Conservation (phyloP, 805 yeast species). For the Clavispora vitiphila region DNA sequence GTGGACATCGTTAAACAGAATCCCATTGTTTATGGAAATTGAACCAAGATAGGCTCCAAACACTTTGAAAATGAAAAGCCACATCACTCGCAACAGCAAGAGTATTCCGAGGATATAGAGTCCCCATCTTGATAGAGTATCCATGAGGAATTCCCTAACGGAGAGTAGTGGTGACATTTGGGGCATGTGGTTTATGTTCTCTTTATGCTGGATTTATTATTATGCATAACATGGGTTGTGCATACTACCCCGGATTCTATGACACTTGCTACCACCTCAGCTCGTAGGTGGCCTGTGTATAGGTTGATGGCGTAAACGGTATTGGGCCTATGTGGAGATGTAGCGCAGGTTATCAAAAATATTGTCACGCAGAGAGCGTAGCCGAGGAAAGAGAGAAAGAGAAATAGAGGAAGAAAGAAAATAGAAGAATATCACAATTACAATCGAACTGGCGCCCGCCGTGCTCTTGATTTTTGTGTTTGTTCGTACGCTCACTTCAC, state of each 20-base stretch:
- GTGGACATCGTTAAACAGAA: slow-evolving; percentile 29
- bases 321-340: too few species aligned
- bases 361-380: too few species aligned
- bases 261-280: not conserved
- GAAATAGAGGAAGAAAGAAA: too few species aligned
- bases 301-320: too few species aligned
- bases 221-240: not conserved
- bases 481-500: too few species aligned
- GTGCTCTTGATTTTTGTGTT: too few species aligned
- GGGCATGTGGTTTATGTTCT: not conserved
- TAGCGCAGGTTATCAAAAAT: too few species aligned
- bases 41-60: slow-evolving; percentile 31
- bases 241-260: not conserved
- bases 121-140: not conserved
- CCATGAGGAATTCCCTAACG: not conserved
- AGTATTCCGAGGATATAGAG: not conserved
- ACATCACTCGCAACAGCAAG: not conserved
- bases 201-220: not conserved
- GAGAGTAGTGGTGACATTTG: not conserved
- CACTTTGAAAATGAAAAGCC: slow-evolving; percentile 18
- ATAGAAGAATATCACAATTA: too few species aligned
- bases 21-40: slow-evolving; percentile 33
- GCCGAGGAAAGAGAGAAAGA: too few species aligned
- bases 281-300: too few species aligned
- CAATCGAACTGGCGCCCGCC: too few species aligned